Evolutionary conservation across 495 filamentous ascomycete species (phyloP), one percentile per base, ranked within the genome.

Genomic region (Neurospora sp.): DNA sequence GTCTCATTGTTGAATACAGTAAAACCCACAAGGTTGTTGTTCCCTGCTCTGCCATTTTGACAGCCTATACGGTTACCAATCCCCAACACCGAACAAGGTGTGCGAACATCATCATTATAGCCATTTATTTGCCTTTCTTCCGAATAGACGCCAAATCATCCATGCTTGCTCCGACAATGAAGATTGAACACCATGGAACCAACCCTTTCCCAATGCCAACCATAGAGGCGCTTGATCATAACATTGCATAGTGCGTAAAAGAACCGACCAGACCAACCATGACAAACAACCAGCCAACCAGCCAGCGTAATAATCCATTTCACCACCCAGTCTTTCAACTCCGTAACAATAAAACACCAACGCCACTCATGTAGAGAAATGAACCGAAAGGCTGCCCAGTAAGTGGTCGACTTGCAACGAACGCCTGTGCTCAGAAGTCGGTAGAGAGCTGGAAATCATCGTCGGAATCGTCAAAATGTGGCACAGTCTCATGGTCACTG

Each of bases 401-500:
- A 69, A 69, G 18, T 59, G 20, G 10, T 27, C 11, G 11, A 59
- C 5, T 27, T 59, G 20, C 20, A 27, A 59, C 5, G 48, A 23
- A 16, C n/a, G 41, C 54, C 16, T n/a, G n/a, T 20, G 18, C 37
- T 59, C 77, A 82, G 75, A 85, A 81, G n/a, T 79, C 72, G 14
- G 84, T 77, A 18, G 82, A 80, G 12, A 85, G 75, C 75, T 84
- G 82, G 31, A 85, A 84, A 37, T 82, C 78, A 0, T 83, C 81
- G 4, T 83, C 82, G 18, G 79, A 79, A 10, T 81, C 80, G 8
- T 77, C 73, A 14, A 75, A 40, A 41, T 73, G 71, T 41, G 77
- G 76, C 39, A 71, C 38, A 1, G 70, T 39, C 41, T 75, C 73
- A 6, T 72, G 74, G 0, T 81, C 40, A 44, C 77, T 73, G 38